phyloP scores from a whole-genome alignment of 257 asterid genomes.

The Nyctanthes arbortristis region DNA sequence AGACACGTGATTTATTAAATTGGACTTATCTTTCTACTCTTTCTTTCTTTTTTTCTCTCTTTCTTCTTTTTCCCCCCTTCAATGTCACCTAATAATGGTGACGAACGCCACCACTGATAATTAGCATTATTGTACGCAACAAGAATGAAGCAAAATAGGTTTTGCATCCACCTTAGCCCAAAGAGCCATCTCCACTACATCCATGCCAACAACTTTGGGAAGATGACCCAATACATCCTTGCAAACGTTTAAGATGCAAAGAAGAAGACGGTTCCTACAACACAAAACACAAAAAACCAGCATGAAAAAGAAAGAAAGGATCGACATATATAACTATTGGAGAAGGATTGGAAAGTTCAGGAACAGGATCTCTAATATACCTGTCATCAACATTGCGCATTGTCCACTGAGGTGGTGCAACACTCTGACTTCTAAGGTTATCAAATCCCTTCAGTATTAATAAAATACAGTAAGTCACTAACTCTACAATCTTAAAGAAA shows the following conservation, averaged over 20 bases:
- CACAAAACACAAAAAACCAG: constrained; percentile 16
- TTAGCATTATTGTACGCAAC: too few relatives aligned
- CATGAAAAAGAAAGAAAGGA: constrained; percentile 15
- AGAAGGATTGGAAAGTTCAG: constrained; percentile 11
- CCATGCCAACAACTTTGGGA: constrained; percentile 96
- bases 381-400: constrained; percentile 98
- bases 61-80: too few relatives aligned
- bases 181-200: constrained; percentile 99
- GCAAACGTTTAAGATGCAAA: constrained; percentile 80
- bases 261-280: constrained; percentile 82
- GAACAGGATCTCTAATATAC: constrained; percentile 33
- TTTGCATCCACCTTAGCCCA: constrained; percentile 88
- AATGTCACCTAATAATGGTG: too few relatives aligned
- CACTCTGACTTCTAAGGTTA: constrained; percentile 91
- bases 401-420: constrained; percentile 99
- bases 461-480: background rate
- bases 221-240: constrained; percentile 79
- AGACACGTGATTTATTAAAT: too few relatives aligned
- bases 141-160: constrained; percentile 18
- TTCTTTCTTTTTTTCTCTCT: too few relatives aligned
- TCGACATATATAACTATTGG: constrained; percentile 12
- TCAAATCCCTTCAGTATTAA: constrained; percentile 97
- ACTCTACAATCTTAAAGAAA: background rate
- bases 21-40: too few relatives aligned
- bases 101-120: too few relatives aligned